A percentile compares a stretch with the other conserved stretches of the same genome.
These are phyloP conservation scores for Hypericum androsaemum DNA, from an alignment of 345 rosid species.

Conservation along the genomic window DNA sequence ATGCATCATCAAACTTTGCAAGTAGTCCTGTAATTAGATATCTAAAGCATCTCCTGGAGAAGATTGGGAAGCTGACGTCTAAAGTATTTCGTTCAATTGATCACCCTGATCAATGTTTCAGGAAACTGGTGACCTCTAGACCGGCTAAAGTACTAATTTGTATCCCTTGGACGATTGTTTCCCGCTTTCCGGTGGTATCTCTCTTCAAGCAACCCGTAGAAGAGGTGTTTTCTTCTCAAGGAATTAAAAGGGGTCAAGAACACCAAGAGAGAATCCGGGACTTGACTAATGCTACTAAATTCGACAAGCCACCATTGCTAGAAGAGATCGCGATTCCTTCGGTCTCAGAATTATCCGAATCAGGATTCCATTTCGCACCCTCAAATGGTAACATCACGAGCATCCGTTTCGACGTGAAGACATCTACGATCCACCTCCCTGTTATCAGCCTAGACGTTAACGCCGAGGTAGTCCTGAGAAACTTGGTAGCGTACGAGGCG, in stretches of 20 bases:
- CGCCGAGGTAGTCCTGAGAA: no score
- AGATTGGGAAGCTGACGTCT: constrained; percentile 21
- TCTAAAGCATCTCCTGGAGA: constrained; percentile 12
- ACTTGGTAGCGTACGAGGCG: no score
- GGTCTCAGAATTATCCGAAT: constrained; percentile 37
- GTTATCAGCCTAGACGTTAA: constrained; percentile 38
- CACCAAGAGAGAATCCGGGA: constrained; percentile 11
- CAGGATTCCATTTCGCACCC: constrained; percentile 39
- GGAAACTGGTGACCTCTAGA: constrained; percentile 24
- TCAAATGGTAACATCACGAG: constrained; percentile 31
- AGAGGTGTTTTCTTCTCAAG: constrained; percentile 15
- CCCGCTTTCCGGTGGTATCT: constrained; percentile 41
- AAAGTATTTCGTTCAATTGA: constrained; percentile 6
- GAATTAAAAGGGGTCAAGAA: constrained; percentile 9
- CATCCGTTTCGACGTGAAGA: constrained; percentile 33
- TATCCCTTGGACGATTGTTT: constrained; percentile 43
- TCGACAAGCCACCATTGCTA: constrained; percentile 37
- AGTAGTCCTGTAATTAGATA: constrained; percentile 14
- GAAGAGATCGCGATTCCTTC: constrained; percentile 75
- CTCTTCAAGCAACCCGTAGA: constrained; percentile 26
- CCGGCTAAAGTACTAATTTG: constrained; percentile 23
- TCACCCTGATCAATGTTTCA: constrained; percentile 12
- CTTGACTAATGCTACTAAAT: background rate
- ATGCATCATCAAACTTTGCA: constrained; percentile 3
- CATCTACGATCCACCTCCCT: constrained; percentile 39